Percentiles rank a stretch among this genome's conserved stretches.
These are phyloP conservation scores for Gnomoniopsis smithogilvyi DNA, from an alignment of 2,329 filamentous ascomycete genomes.

Conservation along the genomic window DNA sequence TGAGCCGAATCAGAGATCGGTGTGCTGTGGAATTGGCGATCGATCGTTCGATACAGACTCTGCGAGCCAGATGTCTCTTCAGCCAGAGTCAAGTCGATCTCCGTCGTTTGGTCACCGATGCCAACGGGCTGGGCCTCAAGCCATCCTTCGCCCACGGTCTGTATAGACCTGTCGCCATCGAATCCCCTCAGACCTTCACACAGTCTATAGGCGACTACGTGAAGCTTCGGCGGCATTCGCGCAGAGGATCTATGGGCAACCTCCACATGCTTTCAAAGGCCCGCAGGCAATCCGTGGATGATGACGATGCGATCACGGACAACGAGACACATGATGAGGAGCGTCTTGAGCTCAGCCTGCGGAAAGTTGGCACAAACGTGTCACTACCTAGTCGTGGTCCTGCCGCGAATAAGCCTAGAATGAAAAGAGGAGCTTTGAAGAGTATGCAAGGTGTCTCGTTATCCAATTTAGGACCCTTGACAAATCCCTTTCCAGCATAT, in stretches of 20 bases:
- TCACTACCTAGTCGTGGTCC: neutral
- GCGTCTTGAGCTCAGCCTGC: constrained; percentile 22
- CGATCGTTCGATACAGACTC: constrained; percentile 67
- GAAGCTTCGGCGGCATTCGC: constrained; percentile 26
- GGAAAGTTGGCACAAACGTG: constrained; percentile 3
- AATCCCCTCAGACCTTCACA: constrained; percentile 6
- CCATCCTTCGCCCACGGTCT: constrained; percentile 9
- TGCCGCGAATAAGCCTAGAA: constrained; percentile 19
- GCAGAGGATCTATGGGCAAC: constrained; percentile 50
- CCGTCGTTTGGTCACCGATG: constrained; percentile 40
- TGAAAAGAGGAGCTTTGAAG: constrained; percentile 21
- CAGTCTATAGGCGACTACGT: neutral
- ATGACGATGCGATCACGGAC: constrained; percentile 36
- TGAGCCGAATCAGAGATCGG: constrained; percentile 80
- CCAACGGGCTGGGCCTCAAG: constrained; percentile 24
- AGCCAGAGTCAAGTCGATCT: constrained; percentile 62
- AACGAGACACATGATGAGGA: constrained; percentile 27
- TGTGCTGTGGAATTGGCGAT: constrained; percentile 86
- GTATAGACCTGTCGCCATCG: constrained; percentile 19
- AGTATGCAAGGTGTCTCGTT: constrained; percentile 21
- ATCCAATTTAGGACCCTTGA: constrained; percentile 9
- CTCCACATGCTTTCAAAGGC: constrained; percentile 37
- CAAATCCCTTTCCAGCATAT: constrained; percentile 11
- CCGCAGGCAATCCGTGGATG: constrained; percentile 30
- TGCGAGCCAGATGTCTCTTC: constrained; percentile 68